Evolutionary conservation across 2,329 filamentous ascomycete species (phyloP).

Genomic region (Pseudocercospora cruenta): DNA sequence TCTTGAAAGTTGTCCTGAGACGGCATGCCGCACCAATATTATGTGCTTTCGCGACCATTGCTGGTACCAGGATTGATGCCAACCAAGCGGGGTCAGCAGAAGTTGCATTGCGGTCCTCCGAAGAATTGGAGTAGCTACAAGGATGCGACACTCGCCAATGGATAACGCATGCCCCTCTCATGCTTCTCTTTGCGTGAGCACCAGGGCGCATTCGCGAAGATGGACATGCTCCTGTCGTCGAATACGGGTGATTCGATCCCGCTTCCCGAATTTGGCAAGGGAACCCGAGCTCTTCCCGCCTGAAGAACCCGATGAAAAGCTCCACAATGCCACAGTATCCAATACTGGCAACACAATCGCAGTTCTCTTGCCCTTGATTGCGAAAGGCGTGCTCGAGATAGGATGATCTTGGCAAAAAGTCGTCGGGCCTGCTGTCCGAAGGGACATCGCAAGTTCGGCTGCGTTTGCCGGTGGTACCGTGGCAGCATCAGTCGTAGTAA

Average conservation of each 20-base stretch:
- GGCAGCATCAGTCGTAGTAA: neutral
- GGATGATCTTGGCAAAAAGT: neutral
- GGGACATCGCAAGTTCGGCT: neutral
- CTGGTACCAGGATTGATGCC: conserved; percentile 11
- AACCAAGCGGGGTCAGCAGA: conserved; percentile 16
- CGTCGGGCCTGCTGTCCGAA: neutral
- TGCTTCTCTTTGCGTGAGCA: neutral
- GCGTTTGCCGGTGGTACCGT: neutral
- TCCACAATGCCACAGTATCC: neutral
- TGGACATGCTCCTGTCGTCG: neutral
- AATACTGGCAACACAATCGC: neutral
- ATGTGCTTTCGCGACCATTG: conserved; percentile 3
- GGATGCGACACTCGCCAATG: neutral
- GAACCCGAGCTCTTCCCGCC: neutral
- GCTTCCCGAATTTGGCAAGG: neutral
- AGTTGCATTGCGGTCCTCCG: conserved; percentile 6
- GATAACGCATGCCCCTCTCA: neutral
- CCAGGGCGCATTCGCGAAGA: neutral
- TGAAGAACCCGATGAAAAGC: neutral
- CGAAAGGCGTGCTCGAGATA: neutral
- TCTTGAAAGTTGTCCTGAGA: neutral
- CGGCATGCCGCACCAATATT: conserved; percentile 1
- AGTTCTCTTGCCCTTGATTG: neutral
- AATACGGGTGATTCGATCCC: neutral
- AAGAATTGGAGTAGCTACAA: conserved; percentile 1